Base-by-base conservation (phyloP, 2,329 filamentous ascomycete species). In the Sclerotinia sclerotiorum region DNA sequence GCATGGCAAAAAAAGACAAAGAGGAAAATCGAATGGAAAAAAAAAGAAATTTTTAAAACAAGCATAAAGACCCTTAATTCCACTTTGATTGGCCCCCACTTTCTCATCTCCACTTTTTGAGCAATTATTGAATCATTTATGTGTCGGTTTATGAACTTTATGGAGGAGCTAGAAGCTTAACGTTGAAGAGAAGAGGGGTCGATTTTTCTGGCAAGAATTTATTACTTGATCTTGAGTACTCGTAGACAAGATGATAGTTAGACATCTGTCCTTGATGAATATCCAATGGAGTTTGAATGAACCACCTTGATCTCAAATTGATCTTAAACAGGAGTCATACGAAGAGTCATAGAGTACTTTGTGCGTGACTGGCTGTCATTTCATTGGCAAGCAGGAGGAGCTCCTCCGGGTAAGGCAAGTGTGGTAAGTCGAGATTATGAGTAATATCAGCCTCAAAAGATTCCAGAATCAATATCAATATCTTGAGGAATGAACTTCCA, bases 141-240 rank as follows among this genome's bases (percentile, higher is more conserved):
- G 39, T 42, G 39, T 42, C 39, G 39, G 39, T 11, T 42, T 42
- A 49, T 49, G 21, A 49, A 49, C 21, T 21, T n/a, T 49, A 57
- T 57, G 55, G 55, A 57, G 54, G 32, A 32, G 54, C 54, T 39
- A 56, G 54, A 56, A 56, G 54, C n/a, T 56, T 39, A 56, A 56
- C 32, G 29, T 56, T 56, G 32, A 56, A 56, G 11, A 21, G 54
- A n/a, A n/a, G 54, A 56, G 54, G 54, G 54, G 54, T 35, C 39
- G 10, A n/a, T 56, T 56, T 56, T n/a, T 3, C 17, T 5, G 44
- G 44, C 17, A 48, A 21, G 44, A 48, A n/a, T n/a, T 46, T 46
- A 7, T 7, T 46, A 13, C 5, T 21, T 17, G 44, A 21, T 46
- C 44, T 46, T 46, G 42, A 35, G 11, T 35, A 35, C 35, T 39